Base-by-base conservation (phyloP, 2,329 filamentous ascomycete species). In the Exophiala oligosperma region DNA sequence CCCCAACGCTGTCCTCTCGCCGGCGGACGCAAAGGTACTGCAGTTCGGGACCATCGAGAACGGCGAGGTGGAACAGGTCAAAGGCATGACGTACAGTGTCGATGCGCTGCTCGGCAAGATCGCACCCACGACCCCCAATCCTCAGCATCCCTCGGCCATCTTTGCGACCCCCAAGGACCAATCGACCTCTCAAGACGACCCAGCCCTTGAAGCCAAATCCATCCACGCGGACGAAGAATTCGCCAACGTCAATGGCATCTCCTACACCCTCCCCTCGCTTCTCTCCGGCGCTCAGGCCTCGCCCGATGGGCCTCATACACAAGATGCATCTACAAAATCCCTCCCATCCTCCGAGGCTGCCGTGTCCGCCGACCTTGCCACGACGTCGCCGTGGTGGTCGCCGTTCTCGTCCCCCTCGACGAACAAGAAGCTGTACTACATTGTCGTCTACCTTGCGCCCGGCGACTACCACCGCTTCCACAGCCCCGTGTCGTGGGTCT, bases 391-490 rank as follows among this genome's bases (percentile, higher is more conserved):
- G 82, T 97, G 29, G 92, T 90, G 47, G 81, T 88, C 85, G 43
- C 77, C 86, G n/a, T 76, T 88, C 26, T 82, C 83, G 4, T 74
- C 79, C 21, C 82, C 84, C 53, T 83, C 83, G 72, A 66, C 69
- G 12, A 62, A 71, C 21, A 91, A 88, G 4, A 85, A 88, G 8
- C 83, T 99, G 6, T 96, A 96, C 79, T 99, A 97, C 75, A 90
- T 82, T 61, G 95, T 99, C 63, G 86, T 99, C 70, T 99, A 99
- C 76, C 85, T 99, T 44, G 94, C 95, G 0, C 94, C 94, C 0
- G 94, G 94, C 50, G 95, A 99, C 77, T 99, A 99, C 77, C 94
- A 99, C 77, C 90, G 93, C 64, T 99, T 97, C 79, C 95, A 99
- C 78, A 96, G 91, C 1, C 94, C 94, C 0, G 88, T 91, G 1